Conservation (phyloP, 768 basidiomycete genomes). For the Pisolithus tinctorius region DNA sequence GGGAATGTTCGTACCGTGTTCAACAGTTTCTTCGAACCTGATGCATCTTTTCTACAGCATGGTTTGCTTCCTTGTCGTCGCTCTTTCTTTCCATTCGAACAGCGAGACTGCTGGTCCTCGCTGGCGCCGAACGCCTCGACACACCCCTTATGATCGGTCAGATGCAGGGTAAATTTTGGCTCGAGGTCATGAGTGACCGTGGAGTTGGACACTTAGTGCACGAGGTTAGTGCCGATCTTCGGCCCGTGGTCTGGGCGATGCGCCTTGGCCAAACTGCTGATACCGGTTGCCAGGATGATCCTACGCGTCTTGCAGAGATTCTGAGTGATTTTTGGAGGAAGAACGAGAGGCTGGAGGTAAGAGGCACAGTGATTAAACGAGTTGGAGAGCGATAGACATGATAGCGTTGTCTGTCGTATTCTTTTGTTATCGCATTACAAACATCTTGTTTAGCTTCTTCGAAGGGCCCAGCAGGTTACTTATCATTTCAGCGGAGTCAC, state of each 20-base stretch:
- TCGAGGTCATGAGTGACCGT: conserved; percentile 62
- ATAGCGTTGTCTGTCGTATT: neutral
- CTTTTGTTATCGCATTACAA: neutral
- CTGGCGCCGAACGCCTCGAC: conserved; percentile 90
- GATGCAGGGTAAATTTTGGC: conserved; percentile 95
- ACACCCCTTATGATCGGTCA: conserved; percentile 93
- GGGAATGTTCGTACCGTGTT: conserved; percentile 57
- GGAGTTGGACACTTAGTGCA: conserved; percentile 93
- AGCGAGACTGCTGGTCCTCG: conserved; percentile 83
- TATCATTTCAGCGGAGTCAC: too few relatives aligned
- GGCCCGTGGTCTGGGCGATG: conserved; percentile 1
- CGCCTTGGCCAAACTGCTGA: neutral
- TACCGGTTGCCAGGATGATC: conserved; percentile 65
- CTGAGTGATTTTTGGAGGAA: conserved; percentile 87
- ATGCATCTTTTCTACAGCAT: conserved; percentile 44
- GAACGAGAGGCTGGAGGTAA: conserved; percentile 69
- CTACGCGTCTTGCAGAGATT: conserved; percentile 69
- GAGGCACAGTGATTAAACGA: conserved; percentile 41
- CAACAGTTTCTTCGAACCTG: neutral
- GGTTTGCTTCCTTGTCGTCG: conserved; percentile 82
- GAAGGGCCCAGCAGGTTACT: too few relatives aligned
- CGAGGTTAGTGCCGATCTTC: conserved; percentile 51
- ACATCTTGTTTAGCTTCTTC: too few relatives aligned
- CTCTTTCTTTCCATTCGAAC: conserved; percentile 72
- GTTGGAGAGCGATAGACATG: conserved; percentile 40